These are phyloP conservation scores for Ilyonectria mors-panacis DNA, from an alignment of 2,329 filamentous ascomycete genomes.

Conservation along the genomic window DNA sequence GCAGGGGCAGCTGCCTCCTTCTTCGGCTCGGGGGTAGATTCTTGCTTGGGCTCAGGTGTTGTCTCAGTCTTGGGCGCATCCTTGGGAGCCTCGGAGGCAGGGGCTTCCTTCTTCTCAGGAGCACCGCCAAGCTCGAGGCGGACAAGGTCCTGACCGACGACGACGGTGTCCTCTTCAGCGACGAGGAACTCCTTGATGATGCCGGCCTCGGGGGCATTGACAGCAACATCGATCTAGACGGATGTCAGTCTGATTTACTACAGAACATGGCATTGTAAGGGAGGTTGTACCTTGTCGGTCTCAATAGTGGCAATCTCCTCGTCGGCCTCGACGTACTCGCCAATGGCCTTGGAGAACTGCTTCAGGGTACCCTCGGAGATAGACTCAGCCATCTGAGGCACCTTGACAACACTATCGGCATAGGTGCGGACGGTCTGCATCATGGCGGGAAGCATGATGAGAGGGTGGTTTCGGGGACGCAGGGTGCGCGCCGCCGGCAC, in stretches of 20 bases:
- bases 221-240: slow-evolving; percentile 90
- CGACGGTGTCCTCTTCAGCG: slow-evolving; percentile 95
- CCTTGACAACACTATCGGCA: slow-evolving; percentile 90
- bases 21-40: slow-evolving; percentile 19
- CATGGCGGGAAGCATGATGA: slow-evolving; percentile 63
- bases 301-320: slow-evolving; percentile 99
- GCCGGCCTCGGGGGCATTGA: slow-evolving; percentile 93
- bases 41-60: slow-evolving; percentile 54
- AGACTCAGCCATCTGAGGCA: slow-evolving; percentile 98
- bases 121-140: slow-evolving; percentile 85
- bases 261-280: neutral
- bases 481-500: slow-evolving; percentile 60
- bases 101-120: slow-evolving; percentile 57
- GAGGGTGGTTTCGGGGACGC: slow-evolving; percentile 48
- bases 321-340: slow-evolving; percentile 94
- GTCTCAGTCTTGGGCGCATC: slow-evolving; percentile 51
- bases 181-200: slow-evolving; percentile 93
- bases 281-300: slow-evolving; percentile 86
- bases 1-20: slow-evolving; percentile 38
- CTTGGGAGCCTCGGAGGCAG: slow-evolving; percentile 46
- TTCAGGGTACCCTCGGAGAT: slow-evolving; percentile 98
- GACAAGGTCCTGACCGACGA: slow-evolving; percentile 91
- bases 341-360: slow-evolving; percentile 92
- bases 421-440: slow-evolving; percentile 73
- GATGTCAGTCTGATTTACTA: neutral